phyloP scores from a whole-genome alignment of 225 moss, liverwort and hornwort species.

The Sphagnum tenellum region DNA sequence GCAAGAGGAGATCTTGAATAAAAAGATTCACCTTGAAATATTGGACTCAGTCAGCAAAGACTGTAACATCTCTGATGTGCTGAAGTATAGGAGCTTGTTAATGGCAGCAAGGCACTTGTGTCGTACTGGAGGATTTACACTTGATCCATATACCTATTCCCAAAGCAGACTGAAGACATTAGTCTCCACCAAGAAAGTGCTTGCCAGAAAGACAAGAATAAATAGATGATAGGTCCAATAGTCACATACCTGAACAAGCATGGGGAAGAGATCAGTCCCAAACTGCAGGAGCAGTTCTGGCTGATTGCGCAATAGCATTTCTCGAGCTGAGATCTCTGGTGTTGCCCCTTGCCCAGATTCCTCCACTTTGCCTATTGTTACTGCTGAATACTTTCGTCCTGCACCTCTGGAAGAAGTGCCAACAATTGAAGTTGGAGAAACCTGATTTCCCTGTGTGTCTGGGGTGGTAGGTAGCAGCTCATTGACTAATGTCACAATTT shows the following conservation, averaged over 20 bases:
- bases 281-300: constrained; percentile 94
- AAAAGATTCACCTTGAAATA: constrained; percentile 75
- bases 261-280: constrained; percentile 76
- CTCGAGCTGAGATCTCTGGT: constrained; percentile 51
- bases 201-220: neutral
- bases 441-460: constrained; percentile 36
- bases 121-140: constrained; percentile 94
- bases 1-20: neutral
- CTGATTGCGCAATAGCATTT: constrained; percentile 63
- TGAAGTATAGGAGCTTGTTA: constrained; percentile 84
- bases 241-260: constrained; percentile 76
- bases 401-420: constrained; percentile 42
- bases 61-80: constrained; percentile 88
- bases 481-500: constrained; percentile 91
- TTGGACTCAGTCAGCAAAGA: constrained; percentile 81
- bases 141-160: constrained; percentile 90
- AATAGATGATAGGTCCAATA: neutral
- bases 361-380: constrained; percentile 49
- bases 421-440: constrained; percentile 49
- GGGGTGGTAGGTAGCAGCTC: constrained; percentile 86
- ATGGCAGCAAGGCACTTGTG: constrained; percentile 96
- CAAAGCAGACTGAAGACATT: constrained; percentile 4
- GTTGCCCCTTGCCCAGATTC: constrained; percentile 27
- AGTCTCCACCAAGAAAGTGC: neutral
- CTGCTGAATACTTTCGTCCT: constrained; percentile 60